Evolutionary conservation across 768 basidiomycete genomes (phyloP), one percentile per base, ranked within the genome.

Genomic region (Suillus brevipes): DNA sequence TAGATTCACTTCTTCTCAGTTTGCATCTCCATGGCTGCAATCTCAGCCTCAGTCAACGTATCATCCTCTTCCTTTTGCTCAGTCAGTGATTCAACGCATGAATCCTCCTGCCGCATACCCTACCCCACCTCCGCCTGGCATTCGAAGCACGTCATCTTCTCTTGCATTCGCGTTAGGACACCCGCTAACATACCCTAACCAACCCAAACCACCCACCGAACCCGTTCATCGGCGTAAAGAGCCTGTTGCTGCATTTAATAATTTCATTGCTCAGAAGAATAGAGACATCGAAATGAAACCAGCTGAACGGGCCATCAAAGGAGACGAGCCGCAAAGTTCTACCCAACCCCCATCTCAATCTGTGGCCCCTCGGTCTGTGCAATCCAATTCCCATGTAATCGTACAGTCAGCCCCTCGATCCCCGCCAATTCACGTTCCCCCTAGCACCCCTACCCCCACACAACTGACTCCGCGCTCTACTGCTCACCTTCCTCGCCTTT

Each of bases 161-260:
- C 84, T 92, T 63, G 91, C 91, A 6, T 82, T 82, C 73, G 92
- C 92, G 4, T 83, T 94, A 28, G 90, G 89, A 6, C 76, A 80
- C 49, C 80, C 79, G 6, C 75, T 70, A 36, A 71, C 73, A 47
- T 74, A 67, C 57, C 50, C 71, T 7, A 74, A 75, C 12, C 40
- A 59, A 42, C 16, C 58, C 3, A 59, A 59, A 28, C 37, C 58
- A 28, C 25, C 58, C 18, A 59, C 1, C 31, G 68, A 73, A 43
- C 73, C 66, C 25, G 69, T 77, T 10, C 85, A 85, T 69, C 74
- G 78, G 23, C 83, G 89, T 7, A 80, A 85, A 63, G 86, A 92
- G 53, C 91, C 89, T 1, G 73, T 80, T 3, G 73, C 78, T 4
- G 92, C 90, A 73, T 91, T 91, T 73, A 83, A 89, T 64, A 78